Evolutionary conservation across 257 asterid species (phyloP), one percentile per base, ranked within the genome.

Genomic region (Ilex asprella): DNA sequence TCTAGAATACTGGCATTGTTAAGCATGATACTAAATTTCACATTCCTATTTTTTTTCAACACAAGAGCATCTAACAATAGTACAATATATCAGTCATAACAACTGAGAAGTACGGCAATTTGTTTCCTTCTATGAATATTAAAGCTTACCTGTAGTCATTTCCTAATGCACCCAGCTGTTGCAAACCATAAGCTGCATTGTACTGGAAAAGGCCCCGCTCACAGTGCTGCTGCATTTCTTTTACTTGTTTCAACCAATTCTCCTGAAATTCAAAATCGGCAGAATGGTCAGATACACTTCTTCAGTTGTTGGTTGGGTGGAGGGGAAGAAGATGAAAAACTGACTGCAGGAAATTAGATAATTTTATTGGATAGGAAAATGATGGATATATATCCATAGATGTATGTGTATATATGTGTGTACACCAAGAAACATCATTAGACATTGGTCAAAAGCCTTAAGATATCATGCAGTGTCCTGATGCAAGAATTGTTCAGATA

Each of bases 161-260:
- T 70, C 72, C 84, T 60, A 61, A 35, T 30, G 70, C 52, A 54
- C 60, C 71, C 7, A 49, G 44, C 64, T 68, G 77, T 32, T 68
- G 84, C 51, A 78, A 46, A 50, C 61, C 68, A 66, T 71, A 75
- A 11, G 55, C 39, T 69, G 70, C 41, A 56, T 55, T 68, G 27
- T 56, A 75, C 58, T 68, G 72, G 51, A 56, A 44, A 59, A 93
- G 86, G 50, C 99, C 96, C 47, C 69, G 67, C 41, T 87, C 96
- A 31, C 97, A 93, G 58, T 84, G 88, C 77, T 76, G 58, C 82
- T 79, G 92, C 97, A 93, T 85, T 78, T 87, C 92, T 73, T 72
- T 82, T 64, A 93, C 91, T 82, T 93, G 88, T 62, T 84, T 83
- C 79, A 85, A 67, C 99, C 96, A 93, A 31, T 61, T 75, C 63